A percentile compares a stretch with the other conserved stretches of the same genome.
These are phyloP conservation scores for Aspergillus fructus DNA, from an alignment of 2,329 filamentous ascomycete genomes.

Conservation along the genomic window DNA sequence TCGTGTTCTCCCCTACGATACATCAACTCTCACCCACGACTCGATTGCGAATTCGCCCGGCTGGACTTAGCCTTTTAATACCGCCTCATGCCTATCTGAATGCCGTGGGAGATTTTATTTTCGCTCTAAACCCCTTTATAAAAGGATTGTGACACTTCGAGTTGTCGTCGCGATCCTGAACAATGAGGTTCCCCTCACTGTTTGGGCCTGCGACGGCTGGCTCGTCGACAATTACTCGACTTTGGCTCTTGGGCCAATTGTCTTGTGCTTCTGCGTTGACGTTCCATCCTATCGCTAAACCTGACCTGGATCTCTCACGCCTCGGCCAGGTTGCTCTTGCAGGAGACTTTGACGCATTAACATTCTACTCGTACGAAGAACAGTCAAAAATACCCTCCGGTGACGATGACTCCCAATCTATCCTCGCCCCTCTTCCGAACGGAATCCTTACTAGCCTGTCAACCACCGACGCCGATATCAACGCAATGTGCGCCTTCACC, in stretches of 20 bases:
- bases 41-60: conserved; percentile 8
- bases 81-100: conserved; percentile 6
- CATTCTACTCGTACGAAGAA: conserved; percentile 79
- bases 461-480: conserved; percentile 78
- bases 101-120: conserved; percentile 11
- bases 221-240: conserved; percentile 30
- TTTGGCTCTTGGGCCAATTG: conserved; percentile 25
- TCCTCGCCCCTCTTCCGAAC: conserved; percentile 81
- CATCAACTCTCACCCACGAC: conserved; percentile 11
- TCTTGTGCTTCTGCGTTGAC: conserved; percentile 32
- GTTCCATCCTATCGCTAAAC: conserved; percentile 36
- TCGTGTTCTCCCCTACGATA: conserved; percentile 16
- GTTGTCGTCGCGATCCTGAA: conserved; percentile 40
- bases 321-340: conserved; percentile 82
- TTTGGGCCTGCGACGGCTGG: conserved; percentile 46
- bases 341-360: conserved; percentile 89
- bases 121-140: conserved; percentile 3
- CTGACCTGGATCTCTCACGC: conserved; percentile 66
- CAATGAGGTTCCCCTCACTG: conserved; percentile 48
- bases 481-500: conserved; percentile 80
- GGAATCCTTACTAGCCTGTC: conserved; percentile 74
- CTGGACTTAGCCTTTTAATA: conserved; percentile 14
- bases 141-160: conserved; percentile 6
- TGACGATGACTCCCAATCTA: conserved; percentile 75
- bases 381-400: conserved; percentile 64